Conservation (phyloP, 2,329 filamentous ascomycete species). For the Trichoderma harzianum region DNA sequence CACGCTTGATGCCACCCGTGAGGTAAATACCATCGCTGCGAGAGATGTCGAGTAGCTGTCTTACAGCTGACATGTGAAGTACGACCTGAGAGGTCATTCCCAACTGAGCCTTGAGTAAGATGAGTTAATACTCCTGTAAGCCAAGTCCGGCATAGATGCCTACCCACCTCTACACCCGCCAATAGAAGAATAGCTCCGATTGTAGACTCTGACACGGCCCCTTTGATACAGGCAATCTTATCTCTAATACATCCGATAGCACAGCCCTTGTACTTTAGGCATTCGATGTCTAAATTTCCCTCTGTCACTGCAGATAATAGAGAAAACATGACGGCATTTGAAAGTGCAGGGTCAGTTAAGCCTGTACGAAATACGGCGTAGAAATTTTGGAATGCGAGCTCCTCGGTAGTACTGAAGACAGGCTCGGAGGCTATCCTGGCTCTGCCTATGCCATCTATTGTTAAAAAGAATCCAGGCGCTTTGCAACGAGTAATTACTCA, state of each 20-base stretch:
- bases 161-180: not conserved
- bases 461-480: not conserved
- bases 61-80: not conserved
- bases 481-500: not conserved
- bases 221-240: not conserved
- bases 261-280: not conserved
- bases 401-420: not conserved
- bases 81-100: not conserved
- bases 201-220: not conserved
- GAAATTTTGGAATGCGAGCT: not conserved
- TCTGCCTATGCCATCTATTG: not conserved
- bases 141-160: not conserved
- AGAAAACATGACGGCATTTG: not conserved
- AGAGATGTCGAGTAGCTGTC: not conserved
- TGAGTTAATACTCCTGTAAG: not conserved
- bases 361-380: not conserved
- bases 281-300: not conserved
- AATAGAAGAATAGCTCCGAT: not conserved
- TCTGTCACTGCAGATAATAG: not conserved
- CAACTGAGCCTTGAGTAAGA: not conserved
- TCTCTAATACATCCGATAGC: not conserved
- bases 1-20: not conserved
- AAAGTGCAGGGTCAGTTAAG: not conserved
- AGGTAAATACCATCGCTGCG: not conserved
- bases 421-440: not conserved